These are phyloP conservation scores for Coemansia sp. DNA, from an alignment of 192 early-diverging fungal genomes.

Conservation along the genomic window DNA sequence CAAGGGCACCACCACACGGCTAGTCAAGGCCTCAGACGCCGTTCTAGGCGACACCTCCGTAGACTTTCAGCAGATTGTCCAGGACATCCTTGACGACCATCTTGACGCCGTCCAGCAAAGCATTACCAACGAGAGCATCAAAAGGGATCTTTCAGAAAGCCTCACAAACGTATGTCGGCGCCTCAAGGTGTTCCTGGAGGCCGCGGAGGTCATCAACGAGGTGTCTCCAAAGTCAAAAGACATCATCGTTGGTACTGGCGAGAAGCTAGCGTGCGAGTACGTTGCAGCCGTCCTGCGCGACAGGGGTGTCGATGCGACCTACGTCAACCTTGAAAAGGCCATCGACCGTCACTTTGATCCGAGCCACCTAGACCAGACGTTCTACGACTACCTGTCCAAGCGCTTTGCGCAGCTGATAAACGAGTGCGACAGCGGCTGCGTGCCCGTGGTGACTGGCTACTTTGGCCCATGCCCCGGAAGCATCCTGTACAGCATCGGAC, in stretches of 20 bases:
- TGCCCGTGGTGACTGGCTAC: conserved; percentile 95
- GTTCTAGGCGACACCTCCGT: conserved; percentile 40
- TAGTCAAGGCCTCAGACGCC: conserved; percentile 53
- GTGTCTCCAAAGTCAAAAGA: conserved; percentile 95
- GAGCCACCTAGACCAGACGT: conserved; percentile 82
- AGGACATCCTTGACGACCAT: conserved; percentile 81
- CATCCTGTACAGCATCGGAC: conserved; percentile 86
- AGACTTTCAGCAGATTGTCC: conserved; percentile 72
- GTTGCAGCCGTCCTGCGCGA: conserved; percentile 81
- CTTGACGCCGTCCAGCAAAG: conserved; percentile 63
- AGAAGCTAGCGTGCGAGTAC: conserved; percentile 89
- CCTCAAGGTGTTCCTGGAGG: conserved; percentile 83
- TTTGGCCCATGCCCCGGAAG: conserved; percentile 97
- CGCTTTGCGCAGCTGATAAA: conserved; percentile 62
- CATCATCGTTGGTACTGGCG: conserved; percentile 91
- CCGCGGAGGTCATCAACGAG: conserved; percentile 94
- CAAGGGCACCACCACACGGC: conserved; percentile 83
- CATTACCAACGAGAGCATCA: conserved; percentile 57
- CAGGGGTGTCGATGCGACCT: conserved; percentile 75
- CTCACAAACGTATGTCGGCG: conserved; percentile 76
- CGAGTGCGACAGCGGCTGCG: conserved; percentile 58
- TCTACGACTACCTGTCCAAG: conserved; percentile 89
- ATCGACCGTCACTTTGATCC: conserved; percentile 79
- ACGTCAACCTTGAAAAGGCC: conserved; percentile 85
- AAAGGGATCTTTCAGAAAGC: conserved; percentile 57